Conservation (phyloP, 768 basidiomycete species). For the Pleurotus salmoneostramineus region DNA sequence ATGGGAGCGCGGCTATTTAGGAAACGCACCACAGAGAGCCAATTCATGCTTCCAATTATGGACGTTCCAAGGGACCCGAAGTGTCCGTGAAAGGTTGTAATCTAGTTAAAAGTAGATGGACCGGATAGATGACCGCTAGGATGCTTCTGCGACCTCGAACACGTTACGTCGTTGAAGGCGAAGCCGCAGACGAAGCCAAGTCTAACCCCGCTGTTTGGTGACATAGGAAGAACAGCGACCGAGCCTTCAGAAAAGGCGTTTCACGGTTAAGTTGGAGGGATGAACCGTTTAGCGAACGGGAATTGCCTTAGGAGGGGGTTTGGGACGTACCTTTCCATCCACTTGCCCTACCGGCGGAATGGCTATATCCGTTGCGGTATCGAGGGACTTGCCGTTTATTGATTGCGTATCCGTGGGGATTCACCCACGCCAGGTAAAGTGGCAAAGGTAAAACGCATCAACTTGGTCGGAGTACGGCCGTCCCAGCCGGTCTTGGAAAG, state of each 20-base stretch:
- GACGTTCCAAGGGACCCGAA: not conserved
- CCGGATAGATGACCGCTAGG: too few species aligned
- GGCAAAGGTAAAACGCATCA: not conserved
- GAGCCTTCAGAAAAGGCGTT: too few species aligned
- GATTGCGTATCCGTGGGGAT: not conserved
- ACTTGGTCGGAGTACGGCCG: not conserved
- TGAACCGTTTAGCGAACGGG: not conserved
- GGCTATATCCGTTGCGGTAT: not conserved
- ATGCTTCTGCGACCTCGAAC: too few species aligned
- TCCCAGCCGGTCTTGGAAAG: not conserved
- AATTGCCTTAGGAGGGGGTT: not conserved
- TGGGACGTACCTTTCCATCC: not conserved
- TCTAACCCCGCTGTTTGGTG: too few species aligned
- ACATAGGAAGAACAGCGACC: too few species aligned
- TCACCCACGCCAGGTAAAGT: not conserved
- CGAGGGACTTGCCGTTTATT: not conserved
- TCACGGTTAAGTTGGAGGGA: not conserved
- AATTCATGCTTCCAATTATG: not conserved
- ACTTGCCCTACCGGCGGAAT: not conserved
- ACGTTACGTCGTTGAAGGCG: too few species aligned
- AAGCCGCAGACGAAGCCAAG: too few species aligned
- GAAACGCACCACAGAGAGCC: not conserved
- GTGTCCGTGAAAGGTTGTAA: not conserved
- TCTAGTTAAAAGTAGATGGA: not conserved
- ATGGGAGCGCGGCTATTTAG: not conserved